These are phyloP conservation scores for Hypoxylon sp. DNA, from an alignment of 2,329 filamentous ascomycete species.

Conservation along the genomic window DNA sequence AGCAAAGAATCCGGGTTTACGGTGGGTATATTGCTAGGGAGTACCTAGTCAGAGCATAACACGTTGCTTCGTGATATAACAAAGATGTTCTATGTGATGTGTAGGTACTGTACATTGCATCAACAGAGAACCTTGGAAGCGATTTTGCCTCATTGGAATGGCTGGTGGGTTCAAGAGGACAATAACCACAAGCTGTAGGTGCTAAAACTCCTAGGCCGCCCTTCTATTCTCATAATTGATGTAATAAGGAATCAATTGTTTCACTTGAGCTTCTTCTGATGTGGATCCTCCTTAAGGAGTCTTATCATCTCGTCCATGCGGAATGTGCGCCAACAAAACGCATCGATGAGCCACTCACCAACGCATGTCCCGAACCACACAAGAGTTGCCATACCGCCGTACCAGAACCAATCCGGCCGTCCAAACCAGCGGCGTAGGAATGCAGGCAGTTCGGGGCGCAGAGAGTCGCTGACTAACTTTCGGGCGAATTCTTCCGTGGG, in stretches of 20 bases:
- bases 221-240: too few species aligned
- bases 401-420: constrained; percentile 61
- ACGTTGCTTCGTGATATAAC: too few species aligned
- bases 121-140: too few species aligned
- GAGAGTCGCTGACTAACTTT: constrained; percentile 60
- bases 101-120: too few species aligned
- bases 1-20: background rate
- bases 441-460: constrained; percentile 55
- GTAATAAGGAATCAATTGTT: background rate
- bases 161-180: too few species aligned
- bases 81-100: too few species aligned
- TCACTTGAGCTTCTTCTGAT: constrained; percentile 37
- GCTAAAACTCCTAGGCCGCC: too few species aligned
- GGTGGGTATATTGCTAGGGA: background rate
- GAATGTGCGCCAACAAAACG: constrained; percentile 55
- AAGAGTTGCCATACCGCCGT: constrained; percentile 53
- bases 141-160: too few species aligned
- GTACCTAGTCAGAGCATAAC: too few species aligned
- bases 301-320: constrained; percentile 54
- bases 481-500: constrained; percentile 61
- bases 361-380: constrained; percentile 53
- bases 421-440: constrained; percentile 57
- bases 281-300: constrained; percentile 47
- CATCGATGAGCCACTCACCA: constrained; percentile 59
- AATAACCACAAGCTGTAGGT: too few species aligned